These are phyloP conservation scores for Paraphoma sp. DNA, from an alignment of 2,329 filamentous ascomycete species.

Conservation along the genomic window DNA sequence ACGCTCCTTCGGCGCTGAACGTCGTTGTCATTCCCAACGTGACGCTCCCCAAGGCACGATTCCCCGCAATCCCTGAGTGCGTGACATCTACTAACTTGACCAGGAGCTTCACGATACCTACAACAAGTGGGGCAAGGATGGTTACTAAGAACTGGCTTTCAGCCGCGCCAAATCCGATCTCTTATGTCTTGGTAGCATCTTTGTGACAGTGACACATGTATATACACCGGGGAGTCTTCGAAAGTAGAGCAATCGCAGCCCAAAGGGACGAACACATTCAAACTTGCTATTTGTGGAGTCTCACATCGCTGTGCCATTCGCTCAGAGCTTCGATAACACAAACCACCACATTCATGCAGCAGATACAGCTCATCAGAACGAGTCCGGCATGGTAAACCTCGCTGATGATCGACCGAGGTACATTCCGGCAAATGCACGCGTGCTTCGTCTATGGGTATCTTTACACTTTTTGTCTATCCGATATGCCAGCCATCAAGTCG, in stretches of 20 bases:
- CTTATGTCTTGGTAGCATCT: neutral
- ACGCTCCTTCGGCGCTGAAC: constrained; percentile 95
- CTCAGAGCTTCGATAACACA: too few species aligned
- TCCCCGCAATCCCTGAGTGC: neutral
- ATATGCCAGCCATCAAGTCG: neutral
- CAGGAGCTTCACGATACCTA: constrained; percentile 92
- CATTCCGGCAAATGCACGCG: neutral
- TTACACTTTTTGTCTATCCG: constrained; percentile 7
- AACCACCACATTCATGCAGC: too few species aligned
- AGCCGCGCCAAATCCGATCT: neutral
- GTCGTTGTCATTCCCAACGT: constrained; percentile 93
- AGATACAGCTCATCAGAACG: too few species aligned
- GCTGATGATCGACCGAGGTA: too few species aligned
- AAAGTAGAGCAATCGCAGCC: neutral
- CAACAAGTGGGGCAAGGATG: constrained; percentile 99
- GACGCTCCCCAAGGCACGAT: constrained; percentile 75
- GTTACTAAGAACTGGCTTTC: constrained; percentile 60
- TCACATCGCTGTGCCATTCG: too few species aligned
- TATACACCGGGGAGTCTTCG: constrained; percentile 1
- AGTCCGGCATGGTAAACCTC: too few species aligned
- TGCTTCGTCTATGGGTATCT: constrained; percentile 24
- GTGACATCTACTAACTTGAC: constrained; percentile 3
- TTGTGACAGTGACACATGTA: constrained; percentile 10
- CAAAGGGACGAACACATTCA: too few species aligned
- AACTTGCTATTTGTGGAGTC: too few species aligned